Conservation (phyloP, 108 stramenopile genomes). For the Conticribra guillardii region DNA sequence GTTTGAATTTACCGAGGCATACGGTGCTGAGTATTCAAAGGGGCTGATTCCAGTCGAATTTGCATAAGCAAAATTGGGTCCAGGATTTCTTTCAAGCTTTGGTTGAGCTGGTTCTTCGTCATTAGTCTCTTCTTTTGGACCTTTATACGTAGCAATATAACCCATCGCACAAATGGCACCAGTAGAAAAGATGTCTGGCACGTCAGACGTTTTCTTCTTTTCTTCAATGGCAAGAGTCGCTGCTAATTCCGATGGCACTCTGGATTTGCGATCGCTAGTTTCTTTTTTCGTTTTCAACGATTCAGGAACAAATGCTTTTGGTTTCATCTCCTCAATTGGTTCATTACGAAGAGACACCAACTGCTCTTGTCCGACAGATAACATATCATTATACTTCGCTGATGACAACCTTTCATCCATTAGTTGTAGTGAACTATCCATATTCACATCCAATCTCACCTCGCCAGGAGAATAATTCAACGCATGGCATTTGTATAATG, state of each 20-base stretch:
- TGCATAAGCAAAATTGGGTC: slow-evolving; percentile 18
- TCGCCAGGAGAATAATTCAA: slow-evolving; percentile 59
- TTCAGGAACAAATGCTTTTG: neutral
- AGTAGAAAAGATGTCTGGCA: slow-evolving; percentile 15
- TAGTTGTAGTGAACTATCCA: slow-evolving; percentile 25
- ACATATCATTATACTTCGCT: slow-evolving; percentile 28
- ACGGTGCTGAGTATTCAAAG: neutral
- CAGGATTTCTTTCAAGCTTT: neutral
- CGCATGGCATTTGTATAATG: slow-evolving; percentile 47
- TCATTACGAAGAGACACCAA: slow-evolving; percentile 18
- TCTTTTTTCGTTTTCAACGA: neutral
- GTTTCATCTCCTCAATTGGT: neutral
- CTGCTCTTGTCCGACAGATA: slow-evolving; percentile 25
- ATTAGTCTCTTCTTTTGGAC: slow-evolving; percentile 10
- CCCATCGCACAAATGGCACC: slow-evolving; percentile 30
- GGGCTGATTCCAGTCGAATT: slow-evolving; percentile 16
- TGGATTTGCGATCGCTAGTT: neutral
- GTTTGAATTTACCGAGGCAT: neutral
- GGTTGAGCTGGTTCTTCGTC: neutral
- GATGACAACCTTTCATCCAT: slow-evolving; percentile 17
- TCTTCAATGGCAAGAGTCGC: neutral
- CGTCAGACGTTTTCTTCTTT: neutral
- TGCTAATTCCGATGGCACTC: neutral
- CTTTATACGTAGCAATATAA: slow-evolving; percentile 21
- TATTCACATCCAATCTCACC: slow-evolving; percentile 46